phyloP scores from a whole-genome alignment of 176 grass and related monocot species.

The Aegilops bicornis region DNA sequence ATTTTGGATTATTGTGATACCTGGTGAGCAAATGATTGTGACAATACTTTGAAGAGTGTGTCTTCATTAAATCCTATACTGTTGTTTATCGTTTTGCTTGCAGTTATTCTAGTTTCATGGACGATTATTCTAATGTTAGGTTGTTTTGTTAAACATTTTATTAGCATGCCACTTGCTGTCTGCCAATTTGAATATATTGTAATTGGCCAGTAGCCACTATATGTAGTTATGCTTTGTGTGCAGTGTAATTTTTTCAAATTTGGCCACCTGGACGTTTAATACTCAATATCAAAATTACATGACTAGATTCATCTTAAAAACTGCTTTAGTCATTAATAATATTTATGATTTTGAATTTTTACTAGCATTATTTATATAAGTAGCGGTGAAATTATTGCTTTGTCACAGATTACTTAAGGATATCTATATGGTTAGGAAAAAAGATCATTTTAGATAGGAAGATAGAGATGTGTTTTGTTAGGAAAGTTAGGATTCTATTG shows the following conservation, averaged over 20 bases:
- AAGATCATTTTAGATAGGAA: neutral
- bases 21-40: neutral
- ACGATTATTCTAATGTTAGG: neutral
- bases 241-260: neutral
- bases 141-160: neutral
- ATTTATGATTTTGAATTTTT: neutral
- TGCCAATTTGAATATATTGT: neutral
- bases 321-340: neutral
- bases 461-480: neutral
- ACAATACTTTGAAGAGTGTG: neutral
- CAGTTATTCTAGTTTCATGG: neutral
- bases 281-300: neutral
- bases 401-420: neutral
- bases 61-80: no score
- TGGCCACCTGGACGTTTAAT: neutral
- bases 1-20: neutral
- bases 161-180: neutral
- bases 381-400: neutral
- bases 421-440: neutral
- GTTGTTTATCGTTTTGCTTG: neutral
- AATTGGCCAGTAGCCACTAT: neutral
- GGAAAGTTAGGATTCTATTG: neutral
- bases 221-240: neutral
- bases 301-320: neutral
- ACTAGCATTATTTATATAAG: neutral